Percentiles rank a stretch among this genome's conserved stretches.
Conservation (phyloP, 1,139 yeast species). For the Hansenula lynferdii region DNA sequence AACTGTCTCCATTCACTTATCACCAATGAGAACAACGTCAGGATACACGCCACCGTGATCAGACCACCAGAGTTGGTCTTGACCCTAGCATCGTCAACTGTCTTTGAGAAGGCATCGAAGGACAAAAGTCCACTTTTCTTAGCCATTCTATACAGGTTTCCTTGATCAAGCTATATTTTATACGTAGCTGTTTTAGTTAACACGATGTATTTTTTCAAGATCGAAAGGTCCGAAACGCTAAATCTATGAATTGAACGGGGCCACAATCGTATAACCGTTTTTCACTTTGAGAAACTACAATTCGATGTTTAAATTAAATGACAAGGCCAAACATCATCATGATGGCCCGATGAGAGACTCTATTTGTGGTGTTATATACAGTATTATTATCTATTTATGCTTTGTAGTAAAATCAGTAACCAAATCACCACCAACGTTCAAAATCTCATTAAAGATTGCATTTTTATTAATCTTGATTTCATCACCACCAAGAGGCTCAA, state of each 20-base stretch:
- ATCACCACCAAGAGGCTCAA: conserved; percentile 53
- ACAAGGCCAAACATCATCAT: too few species aligned
- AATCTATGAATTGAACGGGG: too few species aligned
- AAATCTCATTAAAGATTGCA: conserved; percentile 71
- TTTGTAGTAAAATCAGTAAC: conserved; percentile 25
- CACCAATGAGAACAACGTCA: conserved; percentile 59
- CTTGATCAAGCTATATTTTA: too few species aligned
- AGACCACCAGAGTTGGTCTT: conserved; percentile 88
- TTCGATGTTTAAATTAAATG: too few species aligned
- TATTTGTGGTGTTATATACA: too few species aligned
- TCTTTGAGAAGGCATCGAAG: conserved; percentile 88
- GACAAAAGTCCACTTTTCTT: conserved; percentile 41
- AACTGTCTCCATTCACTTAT: conserved; percentile 75
- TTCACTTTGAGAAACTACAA: too few species aligned
- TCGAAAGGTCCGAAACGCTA: too few species aligned
- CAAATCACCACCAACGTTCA: conserved; percentile 71
- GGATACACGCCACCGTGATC: conserved; percentile 67
- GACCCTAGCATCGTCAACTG: conserved; percentile 89
- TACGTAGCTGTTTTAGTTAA: too few species aligned
- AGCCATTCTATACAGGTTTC: conserved; percentile 5
- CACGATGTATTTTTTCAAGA: too few species aligned
- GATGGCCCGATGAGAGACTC: too few species aligned
- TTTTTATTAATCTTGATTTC: conserved; percentile 67
- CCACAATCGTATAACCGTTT: too few species aligned
- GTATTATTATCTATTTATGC: too few species aligned